These are phyloP conservation scores for Phytophthora constricta DNA, from an alignment of 352 stramenopile species.

Conservation along the genomic window DNA sequence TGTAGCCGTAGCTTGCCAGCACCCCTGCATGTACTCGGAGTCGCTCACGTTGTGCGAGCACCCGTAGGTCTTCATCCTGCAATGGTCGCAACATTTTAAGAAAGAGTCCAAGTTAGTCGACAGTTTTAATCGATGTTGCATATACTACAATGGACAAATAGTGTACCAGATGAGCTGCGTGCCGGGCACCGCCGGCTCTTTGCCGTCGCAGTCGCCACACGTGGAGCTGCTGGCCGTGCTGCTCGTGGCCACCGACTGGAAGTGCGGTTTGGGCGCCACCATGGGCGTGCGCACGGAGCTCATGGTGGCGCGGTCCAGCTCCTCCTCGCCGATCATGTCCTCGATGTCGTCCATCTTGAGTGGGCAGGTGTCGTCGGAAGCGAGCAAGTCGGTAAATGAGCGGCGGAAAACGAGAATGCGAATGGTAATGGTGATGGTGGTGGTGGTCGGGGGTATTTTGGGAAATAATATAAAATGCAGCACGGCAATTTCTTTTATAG, in stretches of 20 bases:
- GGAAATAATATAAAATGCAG: too few relatives aligned
- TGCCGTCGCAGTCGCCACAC: slow-evolving; percentile 15
- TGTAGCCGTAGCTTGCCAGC: slow-evolving; percentile 91
- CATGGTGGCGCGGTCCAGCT: slow-evolving; percentile 60
- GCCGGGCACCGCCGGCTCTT: slow-evolving; percentile 49
- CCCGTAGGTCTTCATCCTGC: slow-evolving; percentile 91
- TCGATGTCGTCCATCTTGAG: slow-evolving; percentile 77
- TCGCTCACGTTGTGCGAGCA: slow-evolving; percentile 95
- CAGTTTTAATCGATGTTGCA: too few relatives aligned
- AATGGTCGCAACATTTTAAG: too few relatives aligned
- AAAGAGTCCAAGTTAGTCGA: too few relatives aligned
- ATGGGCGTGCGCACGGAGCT: slow-evolving; percentile 56
- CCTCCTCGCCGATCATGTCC: slow-evolving; percentile 81
- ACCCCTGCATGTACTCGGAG: slow-evolving; percentile 95
- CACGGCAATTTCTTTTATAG: too few relatives aligned
- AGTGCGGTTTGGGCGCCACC: slow-evolving; percentile 64
- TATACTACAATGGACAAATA: neutral
- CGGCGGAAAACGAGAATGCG: slow-evolving; percentile 18
- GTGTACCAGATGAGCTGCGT: slow-evolving; percentile 76
- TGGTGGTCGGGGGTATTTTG: too few relatives aligned
- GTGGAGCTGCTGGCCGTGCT: slow-evolving; percentile 34
- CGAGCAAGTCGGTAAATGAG: slow-evolving; percentile 22
- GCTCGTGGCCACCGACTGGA: slow-evolving; percentile 28
- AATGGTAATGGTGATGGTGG: slow-evolving; percentile 3
- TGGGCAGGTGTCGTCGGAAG: neutral